Evolutionary conservation across 352 stramenopile species (phyloP).

Genomic region (Globisporangium cederbergense): DNA sequence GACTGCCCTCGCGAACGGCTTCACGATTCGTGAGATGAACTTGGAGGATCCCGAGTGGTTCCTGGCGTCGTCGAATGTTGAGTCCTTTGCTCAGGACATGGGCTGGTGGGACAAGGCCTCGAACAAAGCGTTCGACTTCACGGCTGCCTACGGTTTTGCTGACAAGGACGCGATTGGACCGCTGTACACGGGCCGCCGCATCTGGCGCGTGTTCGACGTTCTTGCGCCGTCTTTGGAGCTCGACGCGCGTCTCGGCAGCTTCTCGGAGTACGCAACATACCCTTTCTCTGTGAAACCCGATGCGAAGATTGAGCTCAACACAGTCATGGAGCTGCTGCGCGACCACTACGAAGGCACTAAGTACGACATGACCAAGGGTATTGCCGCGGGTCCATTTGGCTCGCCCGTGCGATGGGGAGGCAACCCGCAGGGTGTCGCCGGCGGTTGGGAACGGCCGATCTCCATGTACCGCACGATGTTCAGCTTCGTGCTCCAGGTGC

Average conservation of each 20-base stretch:
- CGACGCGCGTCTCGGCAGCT: conserved; percentile 30
- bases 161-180: conserved; percentile 31
- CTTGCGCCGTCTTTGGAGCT: conserved; percentile 59
- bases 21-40: conserved; percentile 85
- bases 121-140: conserved; percentile 39
- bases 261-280: conserved; percentile 47
- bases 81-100: conserved; percentile 63
- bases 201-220: conserved; percentile 76
- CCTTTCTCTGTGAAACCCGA: conserved; percentile 77
- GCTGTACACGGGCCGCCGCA: conserved; percentile 51
- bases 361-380: conserved; percentile 85
- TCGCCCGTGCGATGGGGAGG: conserved; percentile 81
- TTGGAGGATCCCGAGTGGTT: conserved; percentile 63
- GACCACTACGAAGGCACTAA: conserved; percentile 90
- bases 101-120: conserved; percentile 52
- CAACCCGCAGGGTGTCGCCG: conserved; percentile 40
- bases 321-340: conserved; percentile 83
- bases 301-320: conserved; percentile 33
- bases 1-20: conserved; percentile 86
- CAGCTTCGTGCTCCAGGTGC: conserved; percentile 72
- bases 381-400: conserved; percentile 89
- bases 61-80: conserved; percentile 74
- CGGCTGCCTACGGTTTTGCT: conserved; percentile 33
- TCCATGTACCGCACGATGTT: conserved; percentile 89
- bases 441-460: conserved; percentile 88